Conservation (phyloP, 2,329 filamentous ascomycete species). For the Pezicula radicicola region DNA sequence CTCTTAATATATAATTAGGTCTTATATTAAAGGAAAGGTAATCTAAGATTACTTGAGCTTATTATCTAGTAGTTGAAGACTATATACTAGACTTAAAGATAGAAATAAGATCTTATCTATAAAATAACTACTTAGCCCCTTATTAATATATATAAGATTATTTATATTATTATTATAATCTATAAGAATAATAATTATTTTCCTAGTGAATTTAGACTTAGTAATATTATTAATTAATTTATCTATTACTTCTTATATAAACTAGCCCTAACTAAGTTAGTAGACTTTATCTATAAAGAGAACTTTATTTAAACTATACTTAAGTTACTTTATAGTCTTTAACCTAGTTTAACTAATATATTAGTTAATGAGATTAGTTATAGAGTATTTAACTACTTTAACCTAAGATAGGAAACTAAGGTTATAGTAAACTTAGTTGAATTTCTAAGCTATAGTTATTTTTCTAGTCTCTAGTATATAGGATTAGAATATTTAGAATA, state of each 20-base stretch:
- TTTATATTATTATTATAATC: too few relatives aligned
- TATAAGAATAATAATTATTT: constrained; percentile 51
- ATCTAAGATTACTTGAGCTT: constrained; percentile 29
- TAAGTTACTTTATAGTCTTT: constrained; percentile 57
- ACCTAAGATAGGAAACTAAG: constrained; percentile 62
- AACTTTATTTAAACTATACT: constrained; percentile 49
- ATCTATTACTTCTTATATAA: constrained; percentile 64
- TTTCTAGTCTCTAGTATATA: constrained; percentile 71
- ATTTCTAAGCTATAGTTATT: constrained; percentile 68
- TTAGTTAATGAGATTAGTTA: constrained; percentile 64
- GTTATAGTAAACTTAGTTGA: constrained; percentile 74
- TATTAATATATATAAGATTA: constrained; percentile 45
- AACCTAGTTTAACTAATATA: constrained; percentile 69
- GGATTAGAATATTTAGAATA: constrained; percentile 2
- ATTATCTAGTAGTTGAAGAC: constrained; percentile 34
- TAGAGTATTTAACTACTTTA: constrained; percentile 64
- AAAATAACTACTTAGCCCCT: constrained; percentile 52
- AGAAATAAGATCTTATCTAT: constrained; percentile 46
- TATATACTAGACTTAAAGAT: constrained; percentile 29
- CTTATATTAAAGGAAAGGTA: constrained; percentile 12
- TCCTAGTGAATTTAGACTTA: constrained; percentile 42
- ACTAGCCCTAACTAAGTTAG: constrained; percentile 46
- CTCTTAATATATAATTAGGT: constrained; percentile 24
- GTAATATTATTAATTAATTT: constrained; percentile 57
- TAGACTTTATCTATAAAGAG: constrained; percentile 60